Percentiles rank a stretch among this genome's conserved stretches.
Evolutionary conservation across 495 filamentous ascomycete genomes (phyloP).

Genomic region (Tuber aestivum): DNA sequence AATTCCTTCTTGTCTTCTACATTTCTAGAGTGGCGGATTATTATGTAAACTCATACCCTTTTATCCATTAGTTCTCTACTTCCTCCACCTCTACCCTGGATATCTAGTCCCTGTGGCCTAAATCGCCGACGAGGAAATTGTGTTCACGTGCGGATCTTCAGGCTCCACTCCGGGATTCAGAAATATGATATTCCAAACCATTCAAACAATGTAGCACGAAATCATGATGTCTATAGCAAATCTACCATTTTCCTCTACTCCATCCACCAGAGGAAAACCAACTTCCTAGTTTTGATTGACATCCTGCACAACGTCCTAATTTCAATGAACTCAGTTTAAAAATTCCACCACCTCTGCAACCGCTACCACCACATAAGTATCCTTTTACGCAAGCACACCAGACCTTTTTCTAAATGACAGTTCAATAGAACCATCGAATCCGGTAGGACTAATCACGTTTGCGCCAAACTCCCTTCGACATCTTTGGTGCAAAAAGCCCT

Average conservation of each 20-base stretch:
- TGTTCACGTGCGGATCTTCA: neutral
- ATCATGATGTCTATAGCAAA: neutral
- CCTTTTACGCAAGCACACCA: neutral
- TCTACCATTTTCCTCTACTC: neutral
- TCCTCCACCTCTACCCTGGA: neutral
- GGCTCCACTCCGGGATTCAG: neutral
- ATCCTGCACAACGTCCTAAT: neutral
- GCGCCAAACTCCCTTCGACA: constrained; percentile 41
- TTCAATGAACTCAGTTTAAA: neutral
- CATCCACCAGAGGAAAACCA: constrained; percentile 1
- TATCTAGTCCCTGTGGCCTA: neutral
- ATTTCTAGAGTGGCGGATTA: constrained; percentile 10
- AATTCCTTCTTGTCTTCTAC: constrained; percentile 8
- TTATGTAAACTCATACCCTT: neutral
- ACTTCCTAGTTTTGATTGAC: constrained; percentile 1
- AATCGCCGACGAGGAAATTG: neutral
- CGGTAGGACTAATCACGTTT: constrained; percentile 31
- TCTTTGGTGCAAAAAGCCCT: constrained; percentile 43
- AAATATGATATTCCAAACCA: constrained; percentile 4
- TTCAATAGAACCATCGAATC: neutral
- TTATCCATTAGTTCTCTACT: neutral
- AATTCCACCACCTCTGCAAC: neutral
- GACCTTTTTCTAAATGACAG: neutral
- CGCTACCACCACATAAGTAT: neutral
- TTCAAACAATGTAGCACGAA: constrained; percentile 6